phyloP scores from a whole-genome alignment of 208 protist genomes.

The Vickermania spadyakhi region DNA sequence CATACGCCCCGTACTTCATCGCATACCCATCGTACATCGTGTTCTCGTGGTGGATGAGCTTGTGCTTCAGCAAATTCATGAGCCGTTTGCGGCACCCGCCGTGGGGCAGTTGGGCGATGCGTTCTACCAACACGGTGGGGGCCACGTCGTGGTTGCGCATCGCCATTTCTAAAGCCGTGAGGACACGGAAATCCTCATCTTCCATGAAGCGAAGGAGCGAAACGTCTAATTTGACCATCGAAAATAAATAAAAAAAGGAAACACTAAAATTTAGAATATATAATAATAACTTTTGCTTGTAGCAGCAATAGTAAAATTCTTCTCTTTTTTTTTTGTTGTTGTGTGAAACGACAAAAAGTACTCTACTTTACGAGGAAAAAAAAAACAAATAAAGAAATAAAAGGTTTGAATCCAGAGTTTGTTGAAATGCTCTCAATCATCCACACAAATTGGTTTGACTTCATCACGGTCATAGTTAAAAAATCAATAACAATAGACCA shows the following conservation, averaged over 20 bases:
- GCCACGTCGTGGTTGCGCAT: slow-evolving; percentile 99
- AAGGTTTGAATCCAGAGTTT: too few relatives aligned
- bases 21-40: slow-evolving; percentile 96
- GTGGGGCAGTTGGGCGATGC: slow-evolving; percentile 92
- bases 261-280: too few relatives aligned
- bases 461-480: too few relatives aligned
- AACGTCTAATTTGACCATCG: slow-evolving; percentile 86
- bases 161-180: slow-evolving; percentile 95
- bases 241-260: slow-evolving; percentile 10
- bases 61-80: slow-evolving; percentile 83
- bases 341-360: too few relatives aligned
- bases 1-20: slow-evolving; percentile 98
- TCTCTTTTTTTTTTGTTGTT: too few relatives aligned
- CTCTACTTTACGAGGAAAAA: too few relatives aligned
- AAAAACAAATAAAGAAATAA: too few relatives aligned
- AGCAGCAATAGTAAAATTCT: too few relatives aligned
- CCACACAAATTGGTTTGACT: too few relatives aligned
- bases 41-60: slow-evolving; percentile 93
- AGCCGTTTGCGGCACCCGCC: slow-evolving; percentile 91
- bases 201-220: slow-evolving; percentile 84
- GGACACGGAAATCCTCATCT: slow-evolving; percentile 86
- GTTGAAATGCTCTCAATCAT: too few relatives aligned
- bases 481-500: too few relatives aligned
- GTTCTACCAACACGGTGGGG: slow-evolving; percentile 89
- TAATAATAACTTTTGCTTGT: too few relatives aligned